Evolutionary conservation across 352 stramenopile species (phyloP).

Genomic region (Aphanomyces stellatus): DNA sequence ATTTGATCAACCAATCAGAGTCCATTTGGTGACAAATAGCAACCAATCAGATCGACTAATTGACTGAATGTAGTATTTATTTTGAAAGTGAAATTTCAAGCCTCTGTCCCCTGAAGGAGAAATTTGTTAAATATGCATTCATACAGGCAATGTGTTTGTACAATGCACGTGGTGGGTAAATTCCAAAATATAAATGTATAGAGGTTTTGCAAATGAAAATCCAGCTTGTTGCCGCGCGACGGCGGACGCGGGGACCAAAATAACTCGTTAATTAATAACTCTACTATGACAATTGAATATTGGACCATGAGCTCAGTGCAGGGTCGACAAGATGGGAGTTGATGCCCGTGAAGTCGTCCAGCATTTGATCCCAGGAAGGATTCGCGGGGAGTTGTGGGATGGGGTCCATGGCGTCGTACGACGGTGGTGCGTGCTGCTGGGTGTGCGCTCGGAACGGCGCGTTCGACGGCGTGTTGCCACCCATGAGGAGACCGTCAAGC

Average conservation of each 20-base stretch:
- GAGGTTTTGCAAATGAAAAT: too few relatives aligned
- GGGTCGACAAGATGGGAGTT: slow-evolving; percentile 33
- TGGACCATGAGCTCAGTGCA: slow-evolving; percentile 56
- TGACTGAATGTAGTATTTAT: too few relatives aligned
- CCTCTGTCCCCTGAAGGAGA: too few relatives aligned
- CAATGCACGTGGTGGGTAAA: too few relatives aligned
- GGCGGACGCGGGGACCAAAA: too few relatives aligned
- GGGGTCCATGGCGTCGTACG: slow-evolving; percentile 5
- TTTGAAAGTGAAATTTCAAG: neutral
- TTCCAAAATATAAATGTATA: too few relatives aligned
- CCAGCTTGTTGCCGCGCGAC: too few relatives aligned
- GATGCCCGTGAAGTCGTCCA: slow-evolving; percentile 61
- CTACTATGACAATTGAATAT: slow-evolving; percentile 62
- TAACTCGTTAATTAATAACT: too few relatives aligned
- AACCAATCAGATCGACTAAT: neutral
- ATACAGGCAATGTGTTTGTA: too few relatives aligned
- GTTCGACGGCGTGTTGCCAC: slow-evolving; percentile 15
- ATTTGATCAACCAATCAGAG: too few relatives aligned
- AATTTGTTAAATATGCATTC: too few relatives aligned
- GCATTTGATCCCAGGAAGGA: slow-evolving; percentile 55
- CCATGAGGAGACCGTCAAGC: slow-evolving; percentile 12
- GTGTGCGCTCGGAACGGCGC: slow-evolving; percentile 18
- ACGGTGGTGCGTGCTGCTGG: slow-evolving; percentile 21
- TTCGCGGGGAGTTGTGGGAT: slow-evolving; percentile 15
- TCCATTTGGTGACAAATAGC: too few relatives aligned